Base-by-base conservation (phyloP, 768 basidiomycete species). In the Lactifluus volemus region DNA sequence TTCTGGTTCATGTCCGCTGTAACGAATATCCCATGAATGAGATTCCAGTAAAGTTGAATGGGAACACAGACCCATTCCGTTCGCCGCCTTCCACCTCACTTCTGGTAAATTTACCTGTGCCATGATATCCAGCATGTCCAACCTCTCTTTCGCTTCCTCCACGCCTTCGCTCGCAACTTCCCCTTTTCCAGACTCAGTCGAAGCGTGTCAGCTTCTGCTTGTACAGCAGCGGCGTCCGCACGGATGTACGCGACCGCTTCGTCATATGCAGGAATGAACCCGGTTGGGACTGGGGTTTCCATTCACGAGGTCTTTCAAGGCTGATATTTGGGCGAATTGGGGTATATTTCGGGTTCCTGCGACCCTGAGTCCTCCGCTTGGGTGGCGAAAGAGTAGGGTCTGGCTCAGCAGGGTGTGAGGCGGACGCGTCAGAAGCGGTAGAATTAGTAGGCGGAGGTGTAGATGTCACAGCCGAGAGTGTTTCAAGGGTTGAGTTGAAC, bases 31-130 rank as follows among this genome's bases (percentile, higher is more conserved):
- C 11, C 17, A 48, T 50, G 55, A 60, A 11, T 29, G 21, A 39
- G 5, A 2, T 10, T n/a, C 25, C 58, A 39, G 29, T 42, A 10
- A 51, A 49, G 17, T 19, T 4, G 47, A 57, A 30, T 60, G 49
- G 56, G 2, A 55, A 36, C 0, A 78, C 86, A 30, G 66, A 91
- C 87, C 86, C 79, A 86, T 80, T n/a, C 86, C 88, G 68, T 89
- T 88, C 39, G 78, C 76, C 63, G 89, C 88, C 64, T 77, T 81
- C 87, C 90, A 90, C 68, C 93, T 75, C 38, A 86, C 82, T 55
- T 85, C 78, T 0, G 94, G 95, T n/a, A 92, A 74, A 71, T 98
- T 95, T 34, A 90, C 75, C 70, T 86, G 79, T 59, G 87, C 86
- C 74, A 92, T 89, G 10, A 95, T 78, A 64, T 91, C 84, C 49